Base-by-base conservation (phyloP, 306 rosid species). In the Trifolium repens region DNA sequence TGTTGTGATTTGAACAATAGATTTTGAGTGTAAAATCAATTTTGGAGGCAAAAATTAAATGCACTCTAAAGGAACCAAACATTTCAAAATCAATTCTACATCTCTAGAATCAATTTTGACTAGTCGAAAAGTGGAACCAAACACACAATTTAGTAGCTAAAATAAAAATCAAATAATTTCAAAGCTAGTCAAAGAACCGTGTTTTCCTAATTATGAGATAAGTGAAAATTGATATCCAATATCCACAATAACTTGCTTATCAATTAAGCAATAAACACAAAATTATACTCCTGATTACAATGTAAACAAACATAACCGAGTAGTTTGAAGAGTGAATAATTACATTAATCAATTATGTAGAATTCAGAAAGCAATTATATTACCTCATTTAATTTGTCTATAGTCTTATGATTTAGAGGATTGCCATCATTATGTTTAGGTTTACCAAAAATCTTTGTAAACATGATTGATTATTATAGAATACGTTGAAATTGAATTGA, bases 341-440 rank as follows among this genome's bases (percentile, higher is more conserved):
- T 67, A 46, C 15, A 32, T 32, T 9, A 43, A 54, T 39, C 13
- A 7, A 82, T 43, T 32, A 78, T 12, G 34, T 42, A 58, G 53
- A 57, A 64, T 46, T 50, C 24, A 43, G n/a, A 22, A 7, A 67
- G 15, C 26, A 75, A 35, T 22, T 22, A 22, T 22, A 22, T 60
- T 58, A 32, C 98, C 98, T 94, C 98, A 62, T 87, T 90, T 74
- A 94, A 76, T 87, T 90, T 94, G 76, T 94, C 98, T 73, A 94
- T 70, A 61, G 97, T 89, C 47, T 79, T 22, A 22, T 22, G 24
- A 22, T 22, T 46, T 7, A 94, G 82, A 53, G 98, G 88, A 87
- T 77, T 88, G 76, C 90, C 24, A 57, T 91, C 98, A 7, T 35
- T 9, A 76, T 89, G 87, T 65, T 89, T 94, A 50, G 98, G 90